These are phyloP conservation scores for Papilionanthe hybrid DNA, from an alignment of 116 monocot species.

Conservation along the genomic window DNA sequence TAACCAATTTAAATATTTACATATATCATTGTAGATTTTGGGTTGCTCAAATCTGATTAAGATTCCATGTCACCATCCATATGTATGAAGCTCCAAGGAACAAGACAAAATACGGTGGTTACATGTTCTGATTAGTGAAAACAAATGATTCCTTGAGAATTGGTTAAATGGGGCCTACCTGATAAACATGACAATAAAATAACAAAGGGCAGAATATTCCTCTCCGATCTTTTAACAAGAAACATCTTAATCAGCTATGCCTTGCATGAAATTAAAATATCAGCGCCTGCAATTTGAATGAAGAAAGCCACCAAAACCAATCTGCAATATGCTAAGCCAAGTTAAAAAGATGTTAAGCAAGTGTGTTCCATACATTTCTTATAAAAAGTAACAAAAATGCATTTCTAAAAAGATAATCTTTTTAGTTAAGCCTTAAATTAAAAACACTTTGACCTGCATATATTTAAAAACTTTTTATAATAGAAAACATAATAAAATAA, in stretches of 20 bases:
- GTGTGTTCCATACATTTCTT: neutral
- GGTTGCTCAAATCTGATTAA: too few species aligned
- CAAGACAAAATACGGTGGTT: too few species aligned
- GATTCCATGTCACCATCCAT: too few species aligned
- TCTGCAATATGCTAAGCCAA: slow-evolving; percentile 1
- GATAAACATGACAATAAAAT: neutral
- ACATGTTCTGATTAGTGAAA: too few species aligned
- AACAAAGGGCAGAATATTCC: neutral
- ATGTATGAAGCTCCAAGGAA: too few species aligned
- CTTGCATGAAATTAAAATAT: neutral
- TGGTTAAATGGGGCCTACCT: neutral
- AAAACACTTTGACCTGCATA: neutral
- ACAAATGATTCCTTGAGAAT: neutral
- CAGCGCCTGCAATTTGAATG: neutral
- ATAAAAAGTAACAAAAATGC: too few species aligned
- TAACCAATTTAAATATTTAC: too few species aligned
- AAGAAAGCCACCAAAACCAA: neutral
- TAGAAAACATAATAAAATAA: too few species aligned
- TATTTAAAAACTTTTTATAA: too few species aligned
- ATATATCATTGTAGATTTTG: too few species aligned
- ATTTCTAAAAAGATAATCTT: neutral
- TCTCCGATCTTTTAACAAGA: neutral
- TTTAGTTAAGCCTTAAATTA: neutral
- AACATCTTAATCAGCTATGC: neutral
- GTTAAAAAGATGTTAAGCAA: neutral